Evolutionary conservation across 176 grass and related monocot genomes (phyloP), one percentile per base, ranked within the genome.

Genomic region (Oryza meyeriana): DNA sequence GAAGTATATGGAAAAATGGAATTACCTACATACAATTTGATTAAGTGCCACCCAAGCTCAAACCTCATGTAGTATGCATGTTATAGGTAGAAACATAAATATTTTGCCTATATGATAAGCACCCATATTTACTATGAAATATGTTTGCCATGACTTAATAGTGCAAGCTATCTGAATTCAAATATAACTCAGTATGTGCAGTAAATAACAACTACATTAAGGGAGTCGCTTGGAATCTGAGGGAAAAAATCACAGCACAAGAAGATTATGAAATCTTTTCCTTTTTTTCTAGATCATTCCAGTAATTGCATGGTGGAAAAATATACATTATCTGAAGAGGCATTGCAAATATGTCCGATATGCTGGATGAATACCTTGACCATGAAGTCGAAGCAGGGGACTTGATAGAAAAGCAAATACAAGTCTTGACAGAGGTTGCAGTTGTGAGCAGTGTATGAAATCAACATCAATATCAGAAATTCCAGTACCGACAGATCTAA

Each of bases 271-370:
- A 26, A 68, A 72, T 25, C 28, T 81, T 31, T 32, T 72, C 5
- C 1, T 82, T 81, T 86, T 63, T 58, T 35, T 30, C 61, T 62
- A 65, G 31, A 78, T 66, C 72, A 55, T 73, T 67, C 32, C 48
- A 62, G 66, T 11, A 71, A 85, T 18, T 61, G 55, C 64, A 73
- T 82, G 65, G 38, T 80, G 77, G 61, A 31, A 70, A 31, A 80
- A 75, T 55, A 67, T 41, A 61, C 57, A 25, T 79, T 93, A 95
- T 93, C 96, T 98, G 82, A 93, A 93, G 48, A 98, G 91, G 77
- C 96, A 98, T 75, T 98, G 96, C 72, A 98, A 90, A 81, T 90
- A 95, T 83, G 92, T 88, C 81, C 81, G 84, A 67, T 98, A 91
- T 71, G 93, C 93, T 81, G 93, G 90, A 77, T 92, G 89, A 89